These are phyloP conservation scores for Draba incana DNA, from an alignment of 345 rosid genomes.

Conservation along the genomic window DNA sequence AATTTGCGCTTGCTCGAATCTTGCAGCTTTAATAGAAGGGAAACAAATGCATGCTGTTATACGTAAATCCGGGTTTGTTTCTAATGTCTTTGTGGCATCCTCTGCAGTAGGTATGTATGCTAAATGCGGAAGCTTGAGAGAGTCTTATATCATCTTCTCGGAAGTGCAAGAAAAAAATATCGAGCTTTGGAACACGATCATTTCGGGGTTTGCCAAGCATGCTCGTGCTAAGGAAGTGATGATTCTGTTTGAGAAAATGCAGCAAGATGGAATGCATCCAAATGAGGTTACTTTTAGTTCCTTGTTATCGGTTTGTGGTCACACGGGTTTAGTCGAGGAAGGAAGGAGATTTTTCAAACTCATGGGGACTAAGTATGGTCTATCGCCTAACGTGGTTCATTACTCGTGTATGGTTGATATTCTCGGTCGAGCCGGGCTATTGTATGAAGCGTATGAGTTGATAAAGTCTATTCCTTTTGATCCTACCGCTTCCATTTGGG, in stretches of 20 bases:
- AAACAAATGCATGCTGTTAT: conserved; percentile 68
- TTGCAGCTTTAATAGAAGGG: conserved; percentile 73
- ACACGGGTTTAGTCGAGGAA: conserved; percentile 68
- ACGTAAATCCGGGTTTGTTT: conserved; percentile 61
- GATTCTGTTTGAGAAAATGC: conserved; percentile 86
- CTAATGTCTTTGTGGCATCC: conserved; percentile 59
- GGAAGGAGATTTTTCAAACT: conserved; percentile 59
- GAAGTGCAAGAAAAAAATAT: conserved; percentile 53
- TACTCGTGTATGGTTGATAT: conserved; percentile 92
- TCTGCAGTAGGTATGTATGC: conserved; percentile 87
- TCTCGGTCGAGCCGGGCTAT: conserved; percentile 66
- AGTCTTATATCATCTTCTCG: conserved; percentile 59
- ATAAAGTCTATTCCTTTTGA: conserved; percentile 63
- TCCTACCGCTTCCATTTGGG: conserved; percentile 80
- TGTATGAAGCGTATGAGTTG: conserved; percentile 64
- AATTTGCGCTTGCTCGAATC: conserved; percentile 71
- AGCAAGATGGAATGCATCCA: conserved; percentile 62
- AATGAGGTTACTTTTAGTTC: conserved; percentile 73
- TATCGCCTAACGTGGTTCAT: conserved; percentile 65
- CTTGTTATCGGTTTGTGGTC: conserved; percentile 75
- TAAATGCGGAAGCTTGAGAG: conserved; percentile 68
- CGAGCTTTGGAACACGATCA: conserved; percentile 77
- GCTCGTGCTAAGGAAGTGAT: conserved; percentile 60
- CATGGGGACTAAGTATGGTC: conserved; percentile 54
- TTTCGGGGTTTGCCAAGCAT: conserved; percentile 78